Percentiles rank a stretch among this genome's conserved stretches.
Evolutionary conservation across 2,329 filamentous ascomycete genomes (phyloP).

Genomic region (Daldinia eschscholtzii): DNA sequence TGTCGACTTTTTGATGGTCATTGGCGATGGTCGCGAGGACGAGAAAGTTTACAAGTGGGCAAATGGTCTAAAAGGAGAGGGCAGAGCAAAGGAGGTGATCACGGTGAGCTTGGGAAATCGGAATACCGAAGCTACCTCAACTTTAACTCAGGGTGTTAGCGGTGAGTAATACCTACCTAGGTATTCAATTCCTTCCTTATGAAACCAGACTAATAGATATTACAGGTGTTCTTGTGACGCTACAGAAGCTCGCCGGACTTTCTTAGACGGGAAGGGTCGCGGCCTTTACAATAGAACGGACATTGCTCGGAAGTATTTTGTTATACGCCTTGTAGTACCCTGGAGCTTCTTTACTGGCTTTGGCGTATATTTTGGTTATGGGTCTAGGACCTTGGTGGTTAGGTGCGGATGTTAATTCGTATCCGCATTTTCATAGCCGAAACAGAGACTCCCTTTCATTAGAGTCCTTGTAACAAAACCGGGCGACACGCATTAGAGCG

Average conservation of each 20-base stretch:
- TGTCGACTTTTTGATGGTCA: conserved; percentile 88
- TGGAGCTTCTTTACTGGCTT: conserved; percentile 12
- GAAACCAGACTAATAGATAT: conserved; percentile 30
- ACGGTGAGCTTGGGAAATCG: conserved; percentile 89
- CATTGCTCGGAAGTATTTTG: conserved; percentile 37
- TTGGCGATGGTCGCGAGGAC: conserved; percentile 92
- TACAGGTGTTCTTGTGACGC: conserved; percentile 63
- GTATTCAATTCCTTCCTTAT: conserved; percentile 4
- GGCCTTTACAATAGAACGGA: conserved; percentile 24
- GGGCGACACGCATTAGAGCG: conserved; percentile 37
- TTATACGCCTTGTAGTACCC: conserved; percentile 27
- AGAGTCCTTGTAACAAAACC: conserved; percentile 30
- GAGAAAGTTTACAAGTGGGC: conserved; percentile 96
- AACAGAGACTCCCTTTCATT: conserved; percentile 34
- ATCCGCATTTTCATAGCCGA: conserved; percentile 36
- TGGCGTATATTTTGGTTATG: conserved; percentile 26
- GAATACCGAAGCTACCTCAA: conserved; percentile 88
- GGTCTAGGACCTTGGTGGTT: conserved; percentile 6
- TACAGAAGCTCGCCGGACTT: conserved; percentile 63
- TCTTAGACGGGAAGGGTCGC: conserved; percentile 50
- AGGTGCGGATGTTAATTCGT: conserved; percentile 21
- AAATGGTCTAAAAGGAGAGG: conserved; percentile 75
- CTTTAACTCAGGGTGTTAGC: conserved; percentile 90
- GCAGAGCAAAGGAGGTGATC: conserved; percentile 75
- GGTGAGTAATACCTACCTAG: conserved; percentile 73